These are phyloP conservation scores for Lignosus rhinocerotis DNA, from an alignment of 1,284 basidiomycete genomes.

Conservation along the genomic window DNA sequence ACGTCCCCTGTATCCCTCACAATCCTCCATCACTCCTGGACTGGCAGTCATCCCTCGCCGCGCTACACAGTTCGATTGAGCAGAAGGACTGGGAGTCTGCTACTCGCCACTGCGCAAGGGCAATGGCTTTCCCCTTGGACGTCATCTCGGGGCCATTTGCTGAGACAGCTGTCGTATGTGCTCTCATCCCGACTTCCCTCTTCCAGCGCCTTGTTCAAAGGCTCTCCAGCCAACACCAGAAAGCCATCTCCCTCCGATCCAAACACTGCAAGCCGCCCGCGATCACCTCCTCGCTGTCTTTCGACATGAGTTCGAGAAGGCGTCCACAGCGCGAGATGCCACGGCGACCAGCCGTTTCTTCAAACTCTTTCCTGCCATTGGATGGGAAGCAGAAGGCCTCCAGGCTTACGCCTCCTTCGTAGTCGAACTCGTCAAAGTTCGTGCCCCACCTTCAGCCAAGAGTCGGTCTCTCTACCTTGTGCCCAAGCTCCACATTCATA, in stretches of 20 bases:
- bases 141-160: slow-evolving; percentile 88
- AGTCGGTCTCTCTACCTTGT: slow-evolving; percentile 45
- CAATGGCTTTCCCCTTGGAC: slow-evolving; percentile 79
- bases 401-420: slow-evolving; percentile 94
- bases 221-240: slow-evolving; percentile 80
- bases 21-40: slow-evolving; percentile 4
- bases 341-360: slow-evolving; percentile 92
- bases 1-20: background rate
- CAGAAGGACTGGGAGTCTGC: slow-evolving; percentile 95
- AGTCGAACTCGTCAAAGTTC: slow-evolving; percentile 82
- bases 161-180: slow-evolving; percentile 81
- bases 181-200: background rate
- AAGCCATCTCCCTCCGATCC: slow-evolving; percentile 81
- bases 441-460: slow-evolving; percentile 77
- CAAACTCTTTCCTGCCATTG: slow-evolving; percentile 94
- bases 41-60: slow-evolving; percentile 77
- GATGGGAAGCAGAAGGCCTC: slow-evolving; percentile 90
- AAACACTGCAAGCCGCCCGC: slow-evolving; percentile 79
- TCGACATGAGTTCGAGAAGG: slow-evolving; percentile 74
- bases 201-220: slow-evolving; percentile 12
- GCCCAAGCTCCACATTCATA: slow-evolving; percentile 2
- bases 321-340: slow-evolving; percentile 79
- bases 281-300: slow-evolving; percentile 80
- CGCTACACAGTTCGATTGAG: slow-evolving; percentile 78
- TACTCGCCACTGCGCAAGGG: slow-evolving; percentile 85